A percentile compares a stretch with the other conserved stretches of the same genome.
phyloP scores from a whole-genome alignment of 257 asterid genomes.

The Nicotiana noctiflora region DNA sequence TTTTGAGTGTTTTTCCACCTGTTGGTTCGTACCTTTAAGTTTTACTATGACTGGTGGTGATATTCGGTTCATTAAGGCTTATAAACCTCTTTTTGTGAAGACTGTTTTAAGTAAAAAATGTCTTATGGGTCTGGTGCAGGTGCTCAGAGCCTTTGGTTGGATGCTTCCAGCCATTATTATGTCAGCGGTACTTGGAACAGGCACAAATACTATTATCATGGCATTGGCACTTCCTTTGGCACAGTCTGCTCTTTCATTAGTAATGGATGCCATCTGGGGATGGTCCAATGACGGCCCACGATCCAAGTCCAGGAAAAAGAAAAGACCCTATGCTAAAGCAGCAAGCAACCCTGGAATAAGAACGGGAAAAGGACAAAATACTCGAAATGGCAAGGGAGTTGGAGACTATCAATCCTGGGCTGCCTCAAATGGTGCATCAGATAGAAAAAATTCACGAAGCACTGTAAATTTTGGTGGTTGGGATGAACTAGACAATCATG shows the following conservation, averaged over 20 bases:
- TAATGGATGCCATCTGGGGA: constrained; percentile 45
- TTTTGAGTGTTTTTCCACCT: not conserved
- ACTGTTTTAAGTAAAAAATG: not conserved
- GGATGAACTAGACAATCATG: constrained; percentile 71
- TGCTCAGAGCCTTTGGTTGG: constrained; percentile 73
- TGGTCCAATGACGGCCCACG: constrained; percentile 27
- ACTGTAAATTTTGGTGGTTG: constrained; percentile 60
- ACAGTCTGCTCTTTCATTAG: constrained; percentile 58
- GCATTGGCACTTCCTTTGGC: constrained; percentile 79
- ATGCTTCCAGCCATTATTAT: constrained; percentile 67
- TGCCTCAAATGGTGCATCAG: constrained; percentile 27
- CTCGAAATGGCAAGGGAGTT: constrained; percentile 25
- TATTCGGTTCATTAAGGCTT: not conserved
- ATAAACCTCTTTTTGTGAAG: not conserved
- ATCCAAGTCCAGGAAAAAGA: constrained; percentile 35
- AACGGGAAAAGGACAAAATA: constrained; percentile 24
- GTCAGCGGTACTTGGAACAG: constrained; percentile 54
- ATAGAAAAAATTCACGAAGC: constrained; percentile 17
- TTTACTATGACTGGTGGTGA: not conserved
- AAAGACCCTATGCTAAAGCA: constrained; percentile 30
- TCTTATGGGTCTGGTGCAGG: constrained; percentile 31
- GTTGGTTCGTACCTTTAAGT: not conserved
- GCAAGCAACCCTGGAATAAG: constrained; percentile 20
- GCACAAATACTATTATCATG: constrained; percentile 49
- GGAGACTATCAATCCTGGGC: constrained; percentile 47